Base-by-base conservation (phyloP, 1,284 basidiomycete genomes). In the Cutaneotrichosporon cavernicola region DNA sequence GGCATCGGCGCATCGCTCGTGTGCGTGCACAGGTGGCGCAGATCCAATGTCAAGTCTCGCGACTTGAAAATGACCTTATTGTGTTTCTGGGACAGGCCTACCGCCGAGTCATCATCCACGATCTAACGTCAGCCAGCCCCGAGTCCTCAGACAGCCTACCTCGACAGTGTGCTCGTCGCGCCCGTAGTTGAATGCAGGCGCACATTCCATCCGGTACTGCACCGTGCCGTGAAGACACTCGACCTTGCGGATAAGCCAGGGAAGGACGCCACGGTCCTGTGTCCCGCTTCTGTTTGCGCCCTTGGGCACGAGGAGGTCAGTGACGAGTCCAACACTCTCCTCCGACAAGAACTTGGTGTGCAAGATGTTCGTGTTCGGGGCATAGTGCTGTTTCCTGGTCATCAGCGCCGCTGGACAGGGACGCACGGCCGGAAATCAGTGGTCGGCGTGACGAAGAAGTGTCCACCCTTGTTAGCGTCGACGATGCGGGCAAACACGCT, bases 131-230 rank as follows among this genome's bases (percentile, higher is more conserved):
- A 68, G 56, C 34, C 18, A 9, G 5, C 4, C 38, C 10, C 9
- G 13, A 8, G 16, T 11, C 2, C 14, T 13, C 34, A 16, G 14
- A n/a, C 13, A 7, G 57, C 74, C 60, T 78, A 81, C 80, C 36
- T 83, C 78, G 0, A 89, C 88, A 4, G 83, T 85, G 78, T 97
- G 93, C 4, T 83, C 64, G 62, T 88, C 85, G 14, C 88, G 85
- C 2, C 91, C 92, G 73, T 97, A 97, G 80, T 96, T 89, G 85
- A 97, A 97, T 0, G 92, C 93, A 0, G 93, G 93, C 0, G 91
- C 91, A 72, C 91, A 93, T 81, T 95, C 90, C 78, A 95, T 85
- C 61, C 86, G 84, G 63, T 94, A 83, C 0, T 89, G 87, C 36
- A 94, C 82, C 3, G 75, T 83, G 2, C 93, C 92, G 21, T 92